Evolutionary conservation across 495 filamentous ascomycete species (phyloP).

Genomic region (Penicillium malachiteum): DNA sequence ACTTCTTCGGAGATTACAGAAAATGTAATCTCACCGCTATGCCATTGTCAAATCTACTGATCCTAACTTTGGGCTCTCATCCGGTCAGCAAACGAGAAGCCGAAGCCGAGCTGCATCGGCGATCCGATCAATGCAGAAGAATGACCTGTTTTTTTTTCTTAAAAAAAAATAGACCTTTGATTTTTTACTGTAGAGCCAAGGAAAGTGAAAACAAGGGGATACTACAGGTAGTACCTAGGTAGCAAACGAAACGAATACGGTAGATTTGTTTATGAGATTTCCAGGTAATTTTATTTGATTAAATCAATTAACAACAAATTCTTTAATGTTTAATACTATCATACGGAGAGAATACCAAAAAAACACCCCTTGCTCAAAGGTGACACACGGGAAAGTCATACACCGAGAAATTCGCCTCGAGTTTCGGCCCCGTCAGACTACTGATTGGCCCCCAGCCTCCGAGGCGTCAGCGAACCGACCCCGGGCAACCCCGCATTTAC

Average conservation of each 20-base stretch:
- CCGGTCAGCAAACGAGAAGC: conserved; percentile 11
- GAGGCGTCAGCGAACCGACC: conserved; percentile 35
- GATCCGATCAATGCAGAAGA: not conserved
- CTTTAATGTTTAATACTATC: no score
- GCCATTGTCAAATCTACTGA: not conserved
- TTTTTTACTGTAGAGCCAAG: not conserved
- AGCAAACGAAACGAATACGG: not conserved
- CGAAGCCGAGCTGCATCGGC: conserved; percentile 14
- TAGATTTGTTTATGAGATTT: no score
- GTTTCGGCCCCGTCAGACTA: conserved; percentile 26
- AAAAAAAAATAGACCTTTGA: not conserved
- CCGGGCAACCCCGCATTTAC: conserved; percentile 34
- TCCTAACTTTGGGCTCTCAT: not conserved
- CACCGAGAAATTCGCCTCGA: conserved; percentile 16
- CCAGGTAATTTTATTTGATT: no score
- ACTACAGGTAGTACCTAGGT: no score
- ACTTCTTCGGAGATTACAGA: not conserved
- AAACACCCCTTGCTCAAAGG: not conserved
- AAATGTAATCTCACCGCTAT: not conserved
- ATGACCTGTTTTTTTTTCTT: not conserved
- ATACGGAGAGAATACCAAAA: no score
- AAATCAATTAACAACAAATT: not conserved
- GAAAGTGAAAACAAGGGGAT: not conserved
- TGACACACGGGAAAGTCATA: conserved; percentile 14
- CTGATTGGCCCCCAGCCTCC: conserved; percentile 37